Evolutionary conservation across 179 eudicot genomes (phyloP).

Genomic region (Patellifolia procumbens): DNA sequence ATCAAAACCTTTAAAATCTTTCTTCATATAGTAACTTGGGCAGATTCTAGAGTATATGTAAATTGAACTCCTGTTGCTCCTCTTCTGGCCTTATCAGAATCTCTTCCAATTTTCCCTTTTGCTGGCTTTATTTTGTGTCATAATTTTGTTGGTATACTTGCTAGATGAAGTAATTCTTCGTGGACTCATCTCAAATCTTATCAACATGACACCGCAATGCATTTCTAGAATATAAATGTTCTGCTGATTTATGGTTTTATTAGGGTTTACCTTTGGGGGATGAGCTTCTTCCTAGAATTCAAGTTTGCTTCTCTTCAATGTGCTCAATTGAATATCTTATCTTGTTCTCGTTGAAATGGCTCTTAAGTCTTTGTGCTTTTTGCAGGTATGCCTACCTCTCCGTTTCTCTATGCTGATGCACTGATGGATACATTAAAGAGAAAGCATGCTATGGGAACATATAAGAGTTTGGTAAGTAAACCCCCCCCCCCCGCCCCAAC

Average conservation of each 20-base stretch:
- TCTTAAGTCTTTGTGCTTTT: conserved; percentile 8
- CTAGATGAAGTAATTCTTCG: neutral
- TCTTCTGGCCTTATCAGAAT: neutral
- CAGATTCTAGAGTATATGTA: neutral
- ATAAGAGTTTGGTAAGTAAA: conserved; percentile 74
- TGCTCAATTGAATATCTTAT: neutral
- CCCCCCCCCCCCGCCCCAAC: neutral
- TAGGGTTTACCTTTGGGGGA: neutral
- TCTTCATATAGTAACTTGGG: neutral
- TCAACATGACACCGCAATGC: neutral
- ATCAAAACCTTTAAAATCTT: neutral
- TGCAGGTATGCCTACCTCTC: conserved; percentile 87
- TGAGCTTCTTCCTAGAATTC: neutral
- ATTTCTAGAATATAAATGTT: neutral
- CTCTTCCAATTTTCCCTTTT: neutral
- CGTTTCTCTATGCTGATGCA: conserved; percentile 72
- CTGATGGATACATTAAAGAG: conserved; percentile 61
- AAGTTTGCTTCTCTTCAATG: neutral
- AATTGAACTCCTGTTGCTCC: neutral
- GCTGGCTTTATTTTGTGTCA: neutral
- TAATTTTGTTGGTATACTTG: neutral
- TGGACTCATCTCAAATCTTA: conserved; percentile 1
- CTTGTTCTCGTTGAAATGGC: neutral
- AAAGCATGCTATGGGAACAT: conserved; percentile 69
- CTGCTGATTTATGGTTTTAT: neutral